Conservation (phyloP, 768 basidiomycete species). For the Tricholoma sp. region DNA sequence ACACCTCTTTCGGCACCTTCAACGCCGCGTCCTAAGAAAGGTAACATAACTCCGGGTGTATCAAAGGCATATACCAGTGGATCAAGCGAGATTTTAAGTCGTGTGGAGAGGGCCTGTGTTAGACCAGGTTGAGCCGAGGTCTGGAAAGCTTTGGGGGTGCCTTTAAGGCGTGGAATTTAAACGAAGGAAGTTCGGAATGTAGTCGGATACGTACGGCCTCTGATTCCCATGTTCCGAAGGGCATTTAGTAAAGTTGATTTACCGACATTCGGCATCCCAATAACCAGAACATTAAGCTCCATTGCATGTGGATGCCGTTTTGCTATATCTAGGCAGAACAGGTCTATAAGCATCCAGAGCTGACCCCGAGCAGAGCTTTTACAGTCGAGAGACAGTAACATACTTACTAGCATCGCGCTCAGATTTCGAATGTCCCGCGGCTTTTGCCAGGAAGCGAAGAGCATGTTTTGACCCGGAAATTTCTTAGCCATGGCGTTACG, state of each 20-base stretch:
- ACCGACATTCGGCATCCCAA: constrained; percentile 99
- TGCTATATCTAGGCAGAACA: constrained; percentile 50
- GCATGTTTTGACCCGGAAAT: constrained; percentile 62
- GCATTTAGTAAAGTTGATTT: constrained; percentile 94
- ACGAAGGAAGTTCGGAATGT: neutral
- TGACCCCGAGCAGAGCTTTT: constrained; percentile 1
- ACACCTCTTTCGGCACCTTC: constrained; percentile 87
- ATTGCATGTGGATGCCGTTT: constrained; percentile 63
- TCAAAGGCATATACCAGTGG: constrained; percentile 92
- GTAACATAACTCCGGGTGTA: constrained; percentile 95
- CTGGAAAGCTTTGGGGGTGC: constrained; percentile 82
- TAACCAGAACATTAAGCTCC: constrained; percentile 85
- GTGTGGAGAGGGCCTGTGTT: constrained; percentile 84
- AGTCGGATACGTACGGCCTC: constrained; percentile 61
- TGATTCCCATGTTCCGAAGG: constrained; percentile 79
- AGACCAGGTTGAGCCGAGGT: constrained; percentile 89
- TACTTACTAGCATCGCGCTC: constrained; percentile 69
- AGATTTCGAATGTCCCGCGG: constrained; percentile 60
- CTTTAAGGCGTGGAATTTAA: constrained; percentile 25
- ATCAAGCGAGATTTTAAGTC: constrained; percentile 75
- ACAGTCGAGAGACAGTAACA: constrained; percentile 30
- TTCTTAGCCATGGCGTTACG: constrained; percentile 63
- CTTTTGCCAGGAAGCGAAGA: constrained; percentile 72
- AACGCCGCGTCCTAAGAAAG: constrained; percentile 83
- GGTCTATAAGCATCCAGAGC: constrained; percentile 6